A percentile compares a stretch with the other conserved stretches of the same genome.
phyloP scores from a whole-genome alignment of 495 filamentous ascomycete species.

The Mytilinidion resinicola region DNA sequence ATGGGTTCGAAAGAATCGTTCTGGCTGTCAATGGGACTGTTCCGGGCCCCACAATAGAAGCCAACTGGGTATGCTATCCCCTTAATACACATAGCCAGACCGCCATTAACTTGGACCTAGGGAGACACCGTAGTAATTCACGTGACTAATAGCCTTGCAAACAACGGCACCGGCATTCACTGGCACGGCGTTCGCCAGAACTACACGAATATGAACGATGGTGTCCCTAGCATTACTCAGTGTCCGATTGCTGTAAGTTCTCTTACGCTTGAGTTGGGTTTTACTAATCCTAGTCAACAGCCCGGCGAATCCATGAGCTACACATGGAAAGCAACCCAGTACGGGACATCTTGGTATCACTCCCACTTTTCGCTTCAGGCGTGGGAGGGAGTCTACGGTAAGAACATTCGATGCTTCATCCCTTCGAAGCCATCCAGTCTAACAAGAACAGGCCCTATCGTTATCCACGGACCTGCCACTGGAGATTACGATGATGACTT shows the following conservation, averaged over 20 bases:
- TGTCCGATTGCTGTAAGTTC: slow-evolving; percentile 37
- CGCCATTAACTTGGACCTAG: neutral
- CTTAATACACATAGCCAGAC: neutral
- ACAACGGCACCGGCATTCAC: slow-evolving; percentile 33
- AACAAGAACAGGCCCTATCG: slow-evolving; percentile 27
- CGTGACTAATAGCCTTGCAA: slow-evolving; percentile 32
- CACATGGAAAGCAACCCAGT: slow-evolving; percentile 45
- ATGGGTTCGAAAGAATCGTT: slow-evolving; percentile 41
- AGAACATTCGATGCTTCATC: no score
- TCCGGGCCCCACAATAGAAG: slow-evolving; percentile 27
- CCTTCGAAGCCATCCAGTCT: no score
- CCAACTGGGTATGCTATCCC: slow-evolving; percentile 12
- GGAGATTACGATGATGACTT: slow-evolving; percentile 2
- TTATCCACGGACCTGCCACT: slow-evolving; percentile 45
- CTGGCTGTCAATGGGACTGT: slow-evolving; percentile 27
- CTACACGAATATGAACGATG: slow-evolving; percentile 35
- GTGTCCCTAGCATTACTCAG: slow-evolving; percentile 44
- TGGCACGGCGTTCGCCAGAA: slow-evolving; percentile 13
- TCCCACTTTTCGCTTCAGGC: slow-evolving; percentile 53
- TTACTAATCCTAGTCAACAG: neutral
- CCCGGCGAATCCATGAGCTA: slow-evolving; percentile 48
- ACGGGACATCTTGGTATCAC: slow-evolving; percentile 61
- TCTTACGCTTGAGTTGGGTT: neutral
- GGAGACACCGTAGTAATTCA: slow-evolving; percentile 28
- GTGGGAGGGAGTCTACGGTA: slow-evolving; percentile 45